Evolutionary conservation across 2,329 filamentous ascomycete species (phyloP).

Genomic region (Microdochium bolleyi): DNA sequence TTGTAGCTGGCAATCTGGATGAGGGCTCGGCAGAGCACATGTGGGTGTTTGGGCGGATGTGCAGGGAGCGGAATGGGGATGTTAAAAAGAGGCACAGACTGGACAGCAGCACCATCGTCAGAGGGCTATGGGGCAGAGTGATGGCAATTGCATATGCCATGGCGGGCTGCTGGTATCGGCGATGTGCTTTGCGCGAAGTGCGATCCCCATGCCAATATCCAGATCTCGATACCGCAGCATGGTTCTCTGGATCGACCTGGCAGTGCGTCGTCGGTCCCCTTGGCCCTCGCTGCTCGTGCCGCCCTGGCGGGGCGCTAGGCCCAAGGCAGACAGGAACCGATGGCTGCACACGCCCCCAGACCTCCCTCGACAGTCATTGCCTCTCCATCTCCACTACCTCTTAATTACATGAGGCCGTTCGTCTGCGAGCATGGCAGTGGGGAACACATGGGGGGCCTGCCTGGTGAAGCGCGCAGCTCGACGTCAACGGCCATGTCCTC

Average conservation of each 20-base stretch:
- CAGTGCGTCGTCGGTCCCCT: neutral
- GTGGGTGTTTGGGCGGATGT: neutral
- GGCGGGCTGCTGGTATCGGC: neutral
- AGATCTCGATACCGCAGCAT: constrained; percentile 5
- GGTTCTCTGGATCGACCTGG: neutral
- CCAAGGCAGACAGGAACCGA: too few species aligned
- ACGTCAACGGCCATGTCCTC: too few species aligned
- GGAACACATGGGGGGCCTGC: too few species aligned
- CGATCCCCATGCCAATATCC: constrained; percentile 1
- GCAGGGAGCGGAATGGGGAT: neutral
- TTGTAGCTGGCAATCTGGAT: neutral
- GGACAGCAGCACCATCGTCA: neutral
- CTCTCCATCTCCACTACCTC: too few species aligned
- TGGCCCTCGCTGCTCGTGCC: too few species aligned
- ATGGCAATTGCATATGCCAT: neutral
- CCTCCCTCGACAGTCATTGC: too few species aligned
- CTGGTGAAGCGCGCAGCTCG: too few species aligned
- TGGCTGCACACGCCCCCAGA: too few species aligned
- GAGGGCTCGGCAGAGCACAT: neutral
- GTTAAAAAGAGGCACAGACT: neutral
- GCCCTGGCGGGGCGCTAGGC: too few species aligned
- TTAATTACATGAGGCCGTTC: too few species aligned
- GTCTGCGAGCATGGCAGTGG: too few species aligned
- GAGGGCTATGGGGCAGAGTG: neutral
- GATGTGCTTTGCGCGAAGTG: neutral